phyloP scores from a whole-genome alignment of 257 asterid species.

The Eucommia ulmoides region DNA sequence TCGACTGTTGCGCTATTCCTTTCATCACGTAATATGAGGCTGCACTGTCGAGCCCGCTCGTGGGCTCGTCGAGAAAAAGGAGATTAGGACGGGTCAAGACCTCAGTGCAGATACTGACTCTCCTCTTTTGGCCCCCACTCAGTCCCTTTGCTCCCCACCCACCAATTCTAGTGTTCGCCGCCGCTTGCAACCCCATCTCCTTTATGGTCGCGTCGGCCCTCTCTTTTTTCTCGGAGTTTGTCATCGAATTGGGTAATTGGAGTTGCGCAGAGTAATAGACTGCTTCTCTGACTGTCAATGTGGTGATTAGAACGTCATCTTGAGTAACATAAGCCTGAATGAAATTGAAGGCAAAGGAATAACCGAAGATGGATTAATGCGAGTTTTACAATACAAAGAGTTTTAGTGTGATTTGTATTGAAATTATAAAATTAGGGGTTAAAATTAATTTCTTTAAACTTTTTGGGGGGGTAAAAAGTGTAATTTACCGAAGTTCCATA shows the following conservation, averaged over 20 bases:
- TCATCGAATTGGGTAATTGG: conserved; percentile 17
- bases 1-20: conserved; percentile 26
- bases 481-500: too few species aligned
- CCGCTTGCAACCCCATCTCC: conserved; percentile 18
- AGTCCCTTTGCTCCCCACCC: conserved; percentile 17
- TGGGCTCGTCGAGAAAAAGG: too few species aligned
- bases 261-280: conserved; percentile 23
- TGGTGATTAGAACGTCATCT: too few species aligned
- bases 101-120: conserved; percentile 25
- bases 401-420: too few species aligned
- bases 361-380: too few species aligned
- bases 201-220: conserved; percentile 16
- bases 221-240: conserved; percentile 12
- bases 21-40: conserved; percentile 24
- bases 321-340: conserved; percentile 26
- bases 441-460: too few species aligned
- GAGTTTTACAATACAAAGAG: too few species aligned
- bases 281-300: conserved; percentile 19
- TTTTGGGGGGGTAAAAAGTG: too few species aligned
- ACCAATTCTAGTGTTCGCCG: conserved; percentile 19
- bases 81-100: conserved; percentile 16
- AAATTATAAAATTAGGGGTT: too few species aligned
- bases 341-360: background rate
- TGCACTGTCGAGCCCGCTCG: too few species aligned
- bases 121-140: conserved; percentile 23